Base-by-base conservation (phyloP, 371 early-diverging fungal species). In the Saksenaea oblongispora region DNA sequence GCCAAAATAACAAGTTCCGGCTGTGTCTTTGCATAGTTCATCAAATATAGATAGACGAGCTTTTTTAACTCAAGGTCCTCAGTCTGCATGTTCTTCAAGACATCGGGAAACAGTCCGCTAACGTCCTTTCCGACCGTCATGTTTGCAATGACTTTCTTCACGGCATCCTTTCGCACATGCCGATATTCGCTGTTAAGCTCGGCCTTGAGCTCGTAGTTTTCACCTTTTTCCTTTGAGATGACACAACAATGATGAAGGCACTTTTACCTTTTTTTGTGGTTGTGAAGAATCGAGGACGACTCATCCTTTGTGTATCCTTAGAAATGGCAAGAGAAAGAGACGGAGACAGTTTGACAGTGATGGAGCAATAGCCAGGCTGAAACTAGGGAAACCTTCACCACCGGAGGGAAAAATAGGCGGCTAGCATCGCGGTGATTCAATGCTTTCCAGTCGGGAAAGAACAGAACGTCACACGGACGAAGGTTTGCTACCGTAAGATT, bases 41-140 rank as follows among this genome's bases (percentile, higher is more conserved):
- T 92, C 42, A 95, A 75, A 67, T 92, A 94, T 47, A 94, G 78
- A 68, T 95, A 92, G 26, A 98, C 95, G 88, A 98, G 92, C 84
- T 97, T 98, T 76, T 98, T 98, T 62, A 82, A 66, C 69, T 80
- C 83, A 61, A 99, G 74, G 76, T 97, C 98, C 63, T 97, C 98
- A 1, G 98, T 99, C 75, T 98, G 97, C 98, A 99, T 99, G 84
- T 96, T 96, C 84, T 97, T 97, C 31, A 99, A 86, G 9, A 99
- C 98, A 68, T 99, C 98, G 35, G 98, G 98, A 73, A 91, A 93
- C 41, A 93, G 73, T 3, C 88, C 84, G 63, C 90, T 89, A 64
- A 93, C 91, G 69, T 93, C 94, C 73, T 93, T 93, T 66, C 94
- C 94, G 15, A 93, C 90, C 0, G 94, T 93, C 93, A 93, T 93